phyloP scores from a whole-genome alignment of 306 rosid genomes.

The Mimosa pudica region DNA sequence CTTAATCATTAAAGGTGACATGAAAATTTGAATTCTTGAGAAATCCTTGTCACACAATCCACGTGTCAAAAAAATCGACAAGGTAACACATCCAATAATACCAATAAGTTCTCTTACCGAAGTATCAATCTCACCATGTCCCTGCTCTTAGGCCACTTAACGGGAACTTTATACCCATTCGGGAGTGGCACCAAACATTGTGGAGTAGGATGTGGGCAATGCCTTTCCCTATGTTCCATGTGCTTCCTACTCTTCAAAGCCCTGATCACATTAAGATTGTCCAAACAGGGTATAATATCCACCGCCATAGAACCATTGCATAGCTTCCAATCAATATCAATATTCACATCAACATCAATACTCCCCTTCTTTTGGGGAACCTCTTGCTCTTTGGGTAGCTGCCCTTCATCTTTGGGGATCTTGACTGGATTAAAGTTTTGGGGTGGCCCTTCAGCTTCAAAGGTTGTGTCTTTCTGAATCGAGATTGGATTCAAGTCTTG shows the following conservation, averaged over 20 bases:
- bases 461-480: background rate
- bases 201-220: constrained; percentile 62
- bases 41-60: constrained; percentile 23
- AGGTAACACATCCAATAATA: constrained; percentile 21
- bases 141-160: constrained; percentile 96
- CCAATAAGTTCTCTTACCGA: constrained; percentile 54
- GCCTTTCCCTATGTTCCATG: constrained; percentile 96
- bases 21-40: background rate
- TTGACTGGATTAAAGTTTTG: constrained; percentile 14
- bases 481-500: constrained; percentile 15
- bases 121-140: constrained; percentile 96
- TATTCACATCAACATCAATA: background rate
- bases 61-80: background rate
- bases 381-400: constrained; percentile 3
- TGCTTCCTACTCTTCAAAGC: constrained; percentile 72
- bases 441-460: constrained; percentile 5
- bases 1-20: background rate
- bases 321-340: constrained; percentile 54
- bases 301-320: constrained; percentile 51
- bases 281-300: constrained; percentile 89
- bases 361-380: constrained; percentile 25
- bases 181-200: constrained; percentile 77
- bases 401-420: background rate
- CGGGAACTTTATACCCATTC: constrained; percentile 61
- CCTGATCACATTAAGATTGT: constrained; percentile 68